Conservation (phyloP, 2,329 filamentous ascomycete genomes). For the Madurella mycetomatis region DNA sequence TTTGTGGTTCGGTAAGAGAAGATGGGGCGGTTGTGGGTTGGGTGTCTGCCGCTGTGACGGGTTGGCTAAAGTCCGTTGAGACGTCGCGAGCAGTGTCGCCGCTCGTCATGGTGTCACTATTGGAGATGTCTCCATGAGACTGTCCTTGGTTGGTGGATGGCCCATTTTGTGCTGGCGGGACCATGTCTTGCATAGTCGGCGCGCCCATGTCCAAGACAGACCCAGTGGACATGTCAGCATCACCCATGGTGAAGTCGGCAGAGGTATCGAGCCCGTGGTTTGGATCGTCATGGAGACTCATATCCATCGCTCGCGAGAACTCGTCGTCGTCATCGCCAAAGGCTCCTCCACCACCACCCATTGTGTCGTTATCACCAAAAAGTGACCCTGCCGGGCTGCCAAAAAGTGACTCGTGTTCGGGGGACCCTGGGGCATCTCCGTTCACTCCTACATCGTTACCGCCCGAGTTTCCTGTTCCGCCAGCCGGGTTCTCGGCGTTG, state of each 20-base stretch:
- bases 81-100: slow-evolving; percentile 9
- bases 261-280: slow-evolving; percentile 41
- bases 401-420: slow-evolving; percentile 75
- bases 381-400: slow-evolving; percentile 76
- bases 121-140: slow-evolving; percentile 6
- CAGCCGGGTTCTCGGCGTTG: slow-evolving; percentile 29
- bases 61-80: slow-evolving; percentile 13
- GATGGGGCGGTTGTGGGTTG: slow-evolving; percentile 3
- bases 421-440: slow-evolving; percentile 39
- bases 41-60: neutral
- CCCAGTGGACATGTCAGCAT: slow-evolving; percentile 21
- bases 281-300: slow-evolving; percentile 38
- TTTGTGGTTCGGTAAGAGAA: slow-evolving; percentile 10
- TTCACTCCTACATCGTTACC: slow-evolving; percentile 30
- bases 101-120: slow-evolving; percentile 13
- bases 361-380: slow-evolving; percentile 72
- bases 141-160: neutral
- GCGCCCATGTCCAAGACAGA: neutral
- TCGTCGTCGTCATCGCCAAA: slow-evolving; percentile 83
- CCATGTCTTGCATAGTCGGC: neutral
- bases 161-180: slow-evolving; percentile 13
- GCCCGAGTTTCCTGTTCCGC: slow-evolving; percentile 23
- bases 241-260: slow-evolving; percentile 32
- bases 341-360: slow-evolving; percentile 46
- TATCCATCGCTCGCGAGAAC: slow-evolving; percentile 69